Conservation (phyloP, 495 filamentous ascomycete species). For the Neurospora intermedia region DNA sequence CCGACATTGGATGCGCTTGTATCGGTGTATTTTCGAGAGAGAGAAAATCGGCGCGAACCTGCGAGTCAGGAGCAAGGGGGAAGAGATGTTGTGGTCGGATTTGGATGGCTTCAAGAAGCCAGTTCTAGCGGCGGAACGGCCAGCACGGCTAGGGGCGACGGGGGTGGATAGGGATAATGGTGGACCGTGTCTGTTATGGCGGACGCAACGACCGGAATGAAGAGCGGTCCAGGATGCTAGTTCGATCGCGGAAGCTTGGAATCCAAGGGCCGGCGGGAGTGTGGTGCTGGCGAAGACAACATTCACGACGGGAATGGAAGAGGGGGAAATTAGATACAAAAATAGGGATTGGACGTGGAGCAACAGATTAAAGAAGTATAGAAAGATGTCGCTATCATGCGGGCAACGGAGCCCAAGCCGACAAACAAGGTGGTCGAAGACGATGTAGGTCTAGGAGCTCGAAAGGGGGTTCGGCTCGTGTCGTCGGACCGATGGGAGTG, state of each 20-base stretch:
- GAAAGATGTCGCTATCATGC: not conserved
- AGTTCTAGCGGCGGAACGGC: constrained; percentile 11
- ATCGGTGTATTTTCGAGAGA: constrained; percentile 2
- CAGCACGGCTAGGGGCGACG: constrained; percentile 3
- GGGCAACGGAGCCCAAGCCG: not conserved
- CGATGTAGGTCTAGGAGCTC: not conserved
- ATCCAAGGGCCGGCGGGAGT: constrained; percentile 10
- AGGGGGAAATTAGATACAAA: constrained; percentile 1
- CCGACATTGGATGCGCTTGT: constrained; percentile 57
- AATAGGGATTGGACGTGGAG: constrained; percentile 1
- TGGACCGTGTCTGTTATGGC: constrained; percentile 2
- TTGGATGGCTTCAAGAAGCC: constrained; percentile 18
- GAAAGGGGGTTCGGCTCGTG: not conserved
- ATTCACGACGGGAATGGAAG: constrained; percentile 7
- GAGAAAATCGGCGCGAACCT: constrained; percentile 2
- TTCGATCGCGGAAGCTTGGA: not conserved
- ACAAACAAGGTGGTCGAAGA: not conserved
- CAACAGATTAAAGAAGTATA: not conserved
- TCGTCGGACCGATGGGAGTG: not conserved
- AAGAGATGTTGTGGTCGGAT: not conserved
- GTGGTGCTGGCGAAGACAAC: constrained; percentile 9
- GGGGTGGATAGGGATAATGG: constrained; percentile 3
- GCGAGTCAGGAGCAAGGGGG: not conserved
- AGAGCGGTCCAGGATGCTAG: not conserved
- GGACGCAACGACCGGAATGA: constrained; percentile 2